Evolutionary conservation across 2,329 filamentous ascomycete species (phyloP), one percentile per base, ranked within the genome.

Genomic region (Monosporascus sp.): DNA sequence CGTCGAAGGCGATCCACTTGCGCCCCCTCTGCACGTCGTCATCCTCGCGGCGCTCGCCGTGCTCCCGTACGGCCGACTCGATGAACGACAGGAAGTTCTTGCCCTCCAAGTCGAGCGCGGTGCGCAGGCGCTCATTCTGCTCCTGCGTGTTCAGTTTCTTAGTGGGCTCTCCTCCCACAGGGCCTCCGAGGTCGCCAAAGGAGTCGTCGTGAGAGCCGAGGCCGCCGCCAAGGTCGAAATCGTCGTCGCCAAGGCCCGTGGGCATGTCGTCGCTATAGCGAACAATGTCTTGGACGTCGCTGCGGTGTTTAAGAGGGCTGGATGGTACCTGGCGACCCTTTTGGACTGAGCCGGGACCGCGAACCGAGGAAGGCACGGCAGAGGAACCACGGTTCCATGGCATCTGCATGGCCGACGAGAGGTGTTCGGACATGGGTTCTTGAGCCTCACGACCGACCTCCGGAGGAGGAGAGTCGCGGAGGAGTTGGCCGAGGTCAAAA

Each of bases 351-450:
- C 70, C 68, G 1, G 63, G 63, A 36, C 67, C 72, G 14, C 73
- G 75, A 37, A 73, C 61, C 3, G 74, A 75, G 0, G 79, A 82
- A 0, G 74, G 78, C 1, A 75, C 65, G 3, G 68, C 63, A 0
- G 78, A 73, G 7, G 72, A 81, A 3, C 70, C 72, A 3, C 75
- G 75, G 55, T 77, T 80, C 80, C 80, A 82, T 5, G 79, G 79
- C 63, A 77, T 70, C 52, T 56, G 57, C 34, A 78, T 66, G 17
- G 74, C 75, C 2, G 75, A 79, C 1, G 76, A 79, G 46, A 81
- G 80, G 50, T 85, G 81, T 54, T 95, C 88, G 5, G 83, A 81
- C 50, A 94, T 78, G 7, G 82, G 80, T 1, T 81, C 78, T 1
- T 76, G 80, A 1, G 81, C 86, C 42, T 89, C 82, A 69, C 68